phyloP scores from a whole-genome alignment of 192 early-diverging fungal species.

The Coemansia sp. region DNA sequence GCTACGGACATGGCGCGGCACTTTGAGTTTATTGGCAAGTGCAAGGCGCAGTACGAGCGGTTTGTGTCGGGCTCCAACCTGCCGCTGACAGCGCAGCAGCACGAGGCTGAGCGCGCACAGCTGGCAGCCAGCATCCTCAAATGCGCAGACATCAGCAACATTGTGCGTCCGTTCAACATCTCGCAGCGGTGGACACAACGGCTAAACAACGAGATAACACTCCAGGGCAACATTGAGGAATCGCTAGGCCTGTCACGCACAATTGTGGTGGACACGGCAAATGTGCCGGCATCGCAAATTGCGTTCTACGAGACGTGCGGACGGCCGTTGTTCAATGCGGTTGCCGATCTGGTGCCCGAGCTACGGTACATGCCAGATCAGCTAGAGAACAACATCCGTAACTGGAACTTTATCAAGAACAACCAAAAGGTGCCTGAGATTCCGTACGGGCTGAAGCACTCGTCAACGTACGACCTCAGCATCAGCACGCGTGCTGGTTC shows the following conservation, averaged over 20 bases:
- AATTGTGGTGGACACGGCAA: slow-evolving; percentile 38
- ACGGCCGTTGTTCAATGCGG: slow-evolving; percentile 52
- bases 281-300: slow-evolving; percentile 49
- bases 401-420: slow-evolving; percentile 51
- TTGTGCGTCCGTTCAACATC: slow-evolving; percentile 69
- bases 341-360: slow-evolving; percentile 50
- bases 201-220: slow-evolving; percentile 67
- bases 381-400: slow-evolving; percentile 53
- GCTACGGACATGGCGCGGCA: slow-evolving; percentile 84
- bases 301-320: slow-evolving; percentile 54
- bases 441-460: slow-evolving; percentile 52
- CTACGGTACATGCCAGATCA: slow-evolving; percentile 50
- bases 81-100: slow-evolving; percentile 53
- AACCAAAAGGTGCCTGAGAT: slow-evolving; percentile 52
- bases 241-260: slow-evolving; percentile 62
- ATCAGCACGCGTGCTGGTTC: slow-evolving; percentile 47
- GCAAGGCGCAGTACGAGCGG: slow-evolving; percentile 62
- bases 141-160: slow-evolving; percentile 81
- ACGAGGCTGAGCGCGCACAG: slow-evolving; percentile 60
- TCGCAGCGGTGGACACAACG: slow-evolving; percentile 69
- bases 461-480: slow-evolving; percentile 44
- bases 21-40: slow-evolving; percentile 73
- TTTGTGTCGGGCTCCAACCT: slow-evolving; percentile 51
- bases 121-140: slow-evolving; percentile 74
- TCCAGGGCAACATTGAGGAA: slow-evolving; percentile 73